Evolutionary conservation across 2,329 filamentous ascomycete species (phyloP), one percentile per base, ranked within the genome.

Genomic region (Verruconis gallopava): DNA sequence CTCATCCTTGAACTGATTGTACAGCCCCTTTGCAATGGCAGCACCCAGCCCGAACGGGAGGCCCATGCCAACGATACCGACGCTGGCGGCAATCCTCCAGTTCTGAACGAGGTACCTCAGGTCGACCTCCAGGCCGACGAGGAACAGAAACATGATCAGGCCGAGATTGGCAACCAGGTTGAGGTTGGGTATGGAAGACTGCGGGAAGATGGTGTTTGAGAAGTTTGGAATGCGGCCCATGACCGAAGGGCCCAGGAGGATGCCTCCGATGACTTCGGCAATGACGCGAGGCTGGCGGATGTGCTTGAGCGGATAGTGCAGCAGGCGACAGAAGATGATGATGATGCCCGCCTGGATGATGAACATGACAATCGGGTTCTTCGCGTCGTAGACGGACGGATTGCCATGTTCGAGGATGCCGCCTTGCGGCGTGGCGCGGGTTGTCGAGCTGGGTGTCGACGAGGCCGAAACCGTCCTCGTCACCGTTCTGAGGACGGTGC

Each of bases 121-220:
- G 54, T 94, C 85, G 35, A 88, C 85, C 63, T 94, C 86, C 3
- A 94, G 69, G 2, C 85, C 86, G 18, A 93, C 85, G 44, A 93
- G 69, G 61, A 94, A 94, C 25, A 94, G 67, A 56, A 91, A 93
- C 5, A 94, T 68, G 12, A 93, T 73, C 40, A 94, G 66, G 4
- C 86, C 86, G 3, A 94, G 62, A 51, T 91, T 93, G 35, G 86
- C 85, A 35, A 85, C 82, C 42, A 88, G 72, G 51, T 67, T 79
- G 38, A 94, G 66, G 40, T 79, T 77, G 2, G 84, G 78, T 59
- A 93, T 82, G 2, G 84, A 86, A 1, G 65, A 73, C 0, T 66
- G 55, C 0, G 86, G 85, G 54, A 94, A 94, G 49, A 94, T 89
- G 48, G 79, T 68, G 2, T 67, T 61, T 39, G 75, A 69, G 63